Conservation (phyloP, 2,329 filamentous ascomycete genomes). For the Clonostachys byssicola region DNA sequence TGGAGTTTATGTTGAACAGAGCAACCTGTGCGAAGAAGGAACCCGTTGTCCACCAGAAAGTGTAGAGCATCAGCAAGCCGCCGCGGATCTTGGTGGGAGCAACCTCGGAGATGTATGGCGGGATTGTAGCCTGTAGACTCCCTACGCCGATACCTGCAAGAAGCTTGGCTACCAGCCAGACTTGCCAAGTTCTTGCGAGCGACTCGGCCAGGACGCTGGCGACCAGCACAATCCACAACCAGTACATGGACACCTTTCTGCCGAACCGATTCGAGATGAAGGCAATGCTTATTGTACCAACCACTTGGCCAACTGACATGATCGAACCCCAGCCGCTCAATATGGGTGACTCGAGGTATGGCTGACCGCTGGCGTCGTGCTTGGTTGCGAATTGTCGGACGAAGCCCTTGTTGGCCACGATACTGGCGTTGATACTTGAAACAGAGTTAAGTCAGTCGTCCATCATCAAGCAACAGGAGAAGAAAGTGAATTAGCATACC, state of each 20-base stretch:
- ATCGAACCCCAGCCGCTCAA: slow-evolving; percentile 30
- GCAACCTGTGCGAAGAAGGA: slow-evolving; percentile 35
- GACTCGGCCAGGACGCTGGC: slow-evolving; percentile 29
- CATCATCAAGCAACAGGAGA: neutral
- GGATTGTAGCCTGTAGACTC: slow-evolving; percentile 32
- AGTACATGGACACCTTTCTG: slow-evolving; percentile 22
- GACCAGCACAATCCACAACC: slow-evolving; percentile 20
- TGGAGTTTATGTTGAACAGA: slow-evolving; percentile 23
- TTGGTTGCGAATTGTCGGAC: slow-evolving; percentile 23
- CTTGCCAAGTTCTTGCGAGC: slow-evolving; percentile 26
- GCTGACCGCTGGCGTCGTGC: slow-evolving; percentile 14
- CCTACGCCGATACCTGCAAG: slow-evolving; percentile 32
- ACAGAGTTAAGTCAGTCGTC: too few relatives aligned
- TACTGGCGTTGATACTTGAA: slow-evolving; percentile 23
- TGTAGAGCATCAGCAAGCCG: slow-evolving; percentile 31
- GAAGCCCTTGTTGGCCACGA: slow-evolving; percentile 31
- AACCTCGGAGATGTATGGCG: slow-evolving; percentile 33
- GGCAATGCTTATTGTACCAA: slow-evolving; percentile 24
- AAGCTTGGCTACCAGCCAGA: slow-evolving; percentile 30
- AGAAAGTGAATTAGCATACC: slow-evolving; percentile 5
- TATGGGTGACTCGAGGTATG: slow-evolving; percentile 24
- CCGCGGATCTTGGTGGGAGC: slow-evolving; percentile 33
- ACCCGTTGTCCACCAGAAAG: slow-evolving; percentile 37
- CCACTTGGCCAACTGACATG: slow-evolving; percentile 29
- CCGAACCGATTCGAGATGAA: slow-evolving; percentile 18